Evolutionary conservation across 768 basidiomycete species (phyloP).

Genomic region (Rhodotorula toruloides): DNA sequence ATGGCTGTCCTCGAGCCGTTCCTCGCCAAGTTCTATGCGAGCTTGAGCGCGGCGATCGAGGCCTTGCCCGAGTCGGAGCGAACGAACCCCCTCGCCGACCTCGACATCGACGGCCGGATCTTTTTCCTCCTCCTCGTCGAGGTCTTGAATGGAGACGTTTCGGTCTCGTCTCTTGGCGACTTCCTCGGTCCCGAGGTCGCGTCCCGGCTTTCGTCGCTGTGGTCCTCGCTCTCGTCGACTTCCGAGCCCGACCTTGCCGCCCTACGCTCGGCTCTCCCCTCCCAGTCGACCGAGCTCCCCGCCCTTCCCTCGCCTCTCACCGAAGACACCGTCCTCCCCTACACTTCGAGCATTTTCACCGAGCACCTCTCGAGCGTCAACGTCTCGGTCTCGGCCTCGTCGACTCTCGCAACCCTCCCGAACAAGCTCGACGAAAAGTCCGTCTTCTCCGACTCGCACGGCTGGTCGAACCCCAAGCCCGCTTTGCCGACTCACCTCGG

Average conservation of each 20-base stretch:
- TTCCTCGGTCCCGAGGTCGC: conserved; percentile 46
- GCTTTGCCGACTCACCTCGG: conserved; percentile 56
- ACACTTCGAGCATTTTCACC: conserved; percentile 46
- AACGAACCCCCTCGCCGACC: conserved; percentile 47
- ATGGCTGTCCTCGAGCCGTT: conserved; percentile 43
- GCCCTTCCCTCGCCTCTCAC: conserved; percentile 1
- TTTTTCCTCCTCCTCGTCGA: conserved; percentile 52
- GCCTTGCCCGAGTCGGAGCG: conserved; percentile 44
- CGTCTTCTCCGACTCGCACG: conserved; percentile 25
- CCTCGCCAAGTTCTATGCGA: conserved; percentile 45
- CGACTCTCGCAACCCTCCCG: conserved; percentile 28
- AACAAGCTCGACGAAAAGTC: conserved; percentile 18
- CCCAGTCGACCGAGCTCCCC: conserved; percentile 23
- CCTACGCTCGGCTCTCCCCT: conserved; percentile 43
- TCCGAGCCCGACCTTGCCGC: conserved; percentile 43
- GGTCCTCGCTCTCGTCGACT: conserved; percentile 39
- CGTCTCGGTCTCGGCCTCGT: conserved; percentile 38
- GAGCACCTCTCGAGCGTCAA: conserved; percentile 47
- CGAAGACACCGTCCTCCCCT: conserved; percentile 47
- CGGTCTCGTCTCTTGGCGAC: conserved; percentile 40
- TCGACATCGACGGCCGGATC: conserved; percentile 54
- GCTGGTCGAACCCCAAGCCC: conserved; percentile 33
- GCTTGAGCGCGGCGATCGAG: conserved; percentile 51
- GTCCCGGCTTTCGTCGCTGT: conserved; percentile 22
- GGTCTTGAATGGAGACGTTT: conserved; percentile 43